phyloP scores from a whole-genome alignment of 2,329 filamentous ascomycete species.

The Taxawa tesnikishii region DNA sequence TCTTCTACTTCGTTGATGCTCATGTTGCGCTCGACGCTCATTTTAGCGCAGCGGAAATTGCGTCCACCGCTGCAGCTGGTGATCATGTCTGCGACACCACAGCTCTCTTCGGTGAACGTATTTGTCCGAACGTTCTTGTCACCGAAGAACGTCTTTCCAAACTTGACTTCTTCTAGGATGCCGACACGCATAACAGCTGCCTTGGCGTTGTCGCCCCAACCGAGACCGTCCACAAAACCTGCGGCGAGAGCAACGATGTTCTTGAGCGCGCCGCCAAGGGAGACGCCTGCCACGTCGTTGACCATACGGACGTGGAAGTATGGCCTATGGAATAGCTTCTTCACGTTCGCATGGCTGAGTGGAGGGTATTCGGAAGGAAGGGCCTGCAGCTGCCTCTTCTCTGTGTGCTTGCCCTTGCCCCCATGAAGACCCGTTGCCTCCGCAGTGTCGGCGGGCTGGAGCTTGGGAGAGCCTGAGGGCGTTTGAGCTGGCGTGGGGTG shows the following conservation, averaged over 20 bases:
- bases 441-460: neutral
- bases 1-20: constrained; percentile 79
- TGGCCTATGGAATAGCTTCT: constrained; percentile 80
- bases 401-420: constrained; percentile 43
- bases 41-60: constrained; percentile 89
- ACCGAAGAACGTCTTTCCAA: constrained; percentile 91
- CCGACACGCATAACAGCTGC: constrained; percentile 97
- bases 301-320: constrained; percentile 98
- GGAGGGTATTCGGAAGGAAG: constrained; percentile 74
- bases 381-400: constrained; percentile 58
- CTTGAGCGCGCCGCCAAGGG: constrained; percentile 86
- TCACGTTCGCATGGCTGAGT: constrained; percentile 72
- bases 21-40: constrained; percentile 67
- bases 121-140: constrained; percentile 63
- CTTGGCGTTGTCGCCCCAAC: constrained; percentile 98
- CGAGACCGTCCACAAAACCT: constrained; percentile 87
- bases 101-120: constrained; percentile 95
- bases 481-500: constrained; percentile 50
- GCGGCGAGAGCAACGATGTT: constrained; percentile 92
- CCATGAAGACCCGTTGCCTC: no score
- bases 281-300: constrained; percentile 90
- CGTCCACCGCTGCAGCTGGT: constrained; percentile 85
- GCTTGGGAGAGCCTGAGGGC: constrained; percentile 27
- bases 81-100: constrained; percentile 89
- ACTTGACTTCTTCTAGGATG: constrained; percentile 90